These are phyloP conservation scores for Yamadazyma taylorii DNA, from an alignment of 1,139 yeast genomes.

Conservation along the genomic window DNA sequence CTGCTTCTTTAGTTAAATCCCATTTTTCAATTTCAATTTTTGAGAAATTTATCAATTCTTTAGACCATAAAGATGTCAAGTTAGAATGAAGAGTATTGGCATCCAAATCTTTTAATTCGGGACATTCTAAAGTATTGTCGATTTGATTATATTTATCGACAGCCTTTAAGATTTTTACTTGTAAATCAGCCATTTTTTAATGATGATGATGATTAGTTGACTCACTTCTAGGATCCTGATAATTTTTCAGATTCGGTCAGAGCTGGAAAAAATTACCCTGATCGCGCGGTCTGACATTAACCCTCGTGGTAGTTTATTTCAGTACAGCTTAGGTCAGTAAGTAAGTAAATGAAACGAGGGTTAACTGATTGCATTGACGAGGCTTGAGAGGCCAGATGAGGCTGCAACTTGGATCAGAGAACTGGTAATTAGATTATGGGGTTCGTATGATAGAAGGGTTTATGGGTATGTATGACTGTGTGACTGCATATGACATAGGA, in stretches of 20 bases:
- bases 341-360: too few species aligned
- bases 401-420: too few species aligned
- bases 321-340: neutral
- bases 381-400: too few species aligned
- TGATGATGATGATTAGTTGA: neutral
- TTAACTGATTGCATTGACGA: neutral
- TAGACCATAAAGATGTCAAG: slow-evolving; percentile 82
- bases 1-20: slow-evolving; percentile 78
- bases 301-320: slow-evolving; percentile 4
- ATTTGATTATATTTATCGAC: slow-evolving; percentile 56
- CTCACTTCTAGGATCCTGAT: neutral
- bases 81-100: slow-evolving; percentile 60
- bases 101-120: slow-evolving; percentile 40
- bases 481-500: too few species aligned
- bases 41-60: slow-evolving; percentile 73
- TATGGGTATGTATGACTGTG: too few species aligned
- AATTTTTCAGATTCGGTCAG: slow-evolving; percentile 1
- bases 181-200: slow-evolving; percentile 52
- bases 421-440: too few species aligned
- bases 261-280: too few species aligned
- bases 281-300: slow-evolving; percentile 3
- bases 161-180: slow-evolving; percentile 56
- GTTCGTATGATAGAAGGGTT: too few species aligned
- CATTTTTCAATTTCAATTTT: slow-evolving; percentile 77
- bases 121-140: slow-evolving; percentile 61